Evolutionary conservation across 2,329 filamentous ascomycete genomes (phyloP).

Genomic region (Byssoonygena ceratinophila): DNA sequence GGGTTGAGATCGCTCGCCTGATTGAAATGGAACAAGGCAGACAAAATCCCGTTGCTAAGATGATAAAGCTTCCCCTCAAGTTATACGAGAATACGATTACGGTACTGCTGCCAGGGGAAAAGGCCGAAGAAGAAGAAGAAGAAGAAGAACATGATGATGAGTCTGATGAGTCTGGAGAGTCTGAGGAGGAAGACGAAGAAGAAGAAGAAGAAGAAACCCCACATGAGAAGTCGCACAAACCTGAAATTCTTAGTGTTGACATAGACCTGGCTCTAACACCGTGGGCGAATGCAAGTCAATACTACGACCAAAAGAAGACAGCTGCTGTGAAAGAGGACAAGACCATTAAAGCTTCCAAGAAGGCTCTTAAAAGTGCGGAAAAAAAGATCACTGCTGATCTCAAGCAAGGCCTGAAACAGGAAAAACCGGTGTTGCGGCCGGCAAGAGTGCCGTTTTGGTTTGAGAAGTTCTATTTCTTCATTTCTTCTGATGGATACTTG

Average conservation of each 20-base stretch:
- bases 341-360: slow-evolving; percentile 67
- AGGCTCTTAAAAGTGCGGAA: slow-evolving; percentile 79
- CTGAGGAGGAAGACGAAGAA: slow-evolving; percentile 33
- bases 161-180: slow-evolving; percentile 24
- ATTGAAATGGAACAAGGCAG: slow-evolving; percentile 77
- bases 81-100: slow-evolving; percentile 84
- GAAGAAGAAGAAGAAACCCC: slow-evolving; percentile 38
- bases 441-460: slow-evolving; percentile 86
- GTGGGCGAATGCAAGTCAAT: slow-evolving; percentile 82
- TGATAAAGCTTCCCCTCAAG: slow-evolving; percentile 79
- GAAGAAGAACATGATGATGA: slow-evolving; percentile 40
- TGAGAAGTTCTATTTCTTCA: slow-evolving; percentile 92
- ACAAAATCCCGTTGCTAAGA: slow-evolving; percentile 72
- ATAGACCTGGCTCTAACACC: slow-evolving; percentile 72
- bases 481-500: slow-evolving; percentile 90
- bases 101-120: slow-evolving; percentile 51
- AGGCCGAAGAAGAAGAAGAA: slow-evolving; percentile 36
- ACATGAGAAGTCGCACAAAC: slow-evolving; percentile 20
- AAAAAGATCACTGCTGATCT: slow-evolving; percentile 78
- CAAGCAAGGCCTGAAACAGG: slow-evolving; percentile 79
- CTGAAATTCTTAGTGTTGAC: slow-evolving; percentile 56
- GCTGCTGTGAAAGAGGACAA: slow-evolving; percentile 81
- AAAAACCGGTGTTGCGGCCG: slow-evolving; percentile 75
- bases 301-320: slow-evolving; percentile 78
- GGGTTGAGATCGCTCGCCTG: slow-evolving; percentile 79